Conservation (phyloP, 768 basidiomycete genomes). For the Calocybe cyanea region DNA sequence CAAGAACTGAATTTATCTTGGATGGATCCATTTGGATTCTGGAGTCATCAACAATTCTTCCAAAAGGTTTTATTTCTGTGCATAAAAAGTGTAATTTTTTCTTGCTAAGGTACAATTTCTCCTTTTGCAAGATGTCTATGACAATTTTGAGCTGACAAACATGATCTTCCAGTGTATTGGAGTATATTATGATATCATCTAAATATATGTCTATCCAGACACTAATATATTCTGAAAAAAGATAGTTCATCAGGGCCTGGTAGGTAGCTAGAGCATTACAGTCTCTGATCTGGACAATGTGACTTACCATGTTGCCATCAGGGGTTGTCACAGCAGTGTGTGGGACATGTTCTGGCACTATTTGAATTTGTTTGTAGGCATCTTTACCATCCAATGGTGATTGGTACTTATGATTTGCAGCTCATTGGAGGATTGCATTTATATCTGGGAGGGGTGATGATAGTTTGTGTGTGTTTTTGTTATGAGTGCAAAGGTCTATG, state of each 20-base stretch:
- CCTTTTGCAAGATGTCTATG: too few relatives aligned
- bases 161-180: too few relatives aligned
- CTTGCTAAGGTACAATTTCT: too few relatives aligned
- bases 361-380: too few relatives aligned
- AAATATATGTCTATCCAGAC: constrained; percentile 9
- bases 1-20: too few relatives aligned
- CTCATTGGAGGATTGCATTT: constrained; percentile 20
- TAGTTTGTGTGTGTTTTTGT: constrained; percentile 31
- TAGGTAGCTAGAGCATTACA: too few relatives aligned
- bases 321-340: constrained; percentile 28
- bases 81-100: too few relatives aligned
- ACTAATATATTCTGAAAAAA: constrained; percentile 25
- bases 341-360: constrained; percentile 24
- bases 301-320: constrained; percentile 42
- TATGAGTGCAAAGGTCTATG: constrained; percentile 27
- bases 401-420: constrained; percentile 16
- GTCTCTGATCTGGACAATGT: constrained; percentile 29
- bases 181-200: too few relatives aligned
- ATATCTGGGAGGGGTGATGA: constrained; percentile 24
- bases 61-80: too few relatives aligned
- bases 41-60: too few relatives aligned
- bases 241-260: constrained; percentile 37
- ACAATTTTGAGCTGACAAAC: too few relatives aligned
- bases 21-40: too few relatives aligned
- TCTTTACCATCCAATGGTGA: constrained; percentile 29